These are phyloP conservation scores for Fomitopsis palustris DNA, from an alignment of 1,284 basidiomycete genomes.

Conservation along the genomic window DNA sequence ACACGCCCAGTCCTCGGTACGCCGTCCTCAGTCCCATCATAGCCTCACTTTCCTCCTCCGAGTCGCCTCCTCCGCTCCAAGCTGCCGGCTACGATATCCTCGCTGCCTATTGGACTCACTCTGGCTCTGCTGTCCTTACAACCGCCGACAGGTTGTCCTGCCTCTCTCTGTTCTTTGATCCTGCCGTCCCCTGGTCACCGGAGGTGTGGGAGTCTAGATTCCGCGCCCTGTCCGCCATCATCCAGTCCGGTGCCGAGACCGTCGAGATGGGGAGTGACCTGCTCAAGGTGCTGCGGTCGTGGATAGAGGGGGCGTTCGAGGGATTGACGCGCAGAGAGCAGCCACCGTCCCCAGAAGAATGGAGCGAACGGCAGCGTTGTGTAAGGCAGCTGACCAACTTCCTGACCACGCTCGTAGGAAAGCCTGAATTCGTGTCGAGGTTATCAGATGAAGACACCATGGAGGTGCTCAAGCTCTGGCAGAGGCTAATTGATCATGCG, in stretches of 20 bases:
- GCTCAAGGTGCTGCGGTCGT: conserved; percentile 51
- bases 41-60: conserved; percentile 48
- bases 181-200: conserved; percentile 43
- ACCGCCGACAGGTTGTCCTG: conserved; percentile 59
- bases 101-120: conserved; percentile 60
- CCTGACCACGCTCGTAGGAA: conserved; percentile 46
- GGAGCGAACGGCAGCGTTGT: conserved; percentile 56
- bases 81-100: conserved; percentile 69
- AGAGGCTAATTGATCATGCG: conserved; percentile 49
- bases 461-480: conserved; percentile 55
- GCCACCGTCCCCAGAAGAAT: conserved; percentile 37
- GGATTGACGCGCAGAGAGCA: conserved; percentile 39
- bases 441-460: conserved; percentile 54
- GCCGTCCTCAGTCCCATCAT: conserved; percentile 51
- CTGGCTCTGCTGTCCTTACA: conserved; percentile 38
- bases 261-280: conserved; percentile 59
- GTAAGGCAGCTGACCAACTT: conserved; percentile 56
- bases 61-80: conserved; percentile 53
- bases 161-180: conserved; percentile 55
- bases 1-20: conserved; percentile 24
- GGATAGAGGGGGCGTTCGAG: conserved; percentile 63
- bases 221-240: conserved; percentile 60
- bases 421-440: conserved; percentile 50
- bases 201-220: conserved; percentile 70
- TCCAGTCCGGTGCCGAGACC: conserved; percentile 53